Evolutionary conservation across 208 protist species (phyloP).

Genomic region (Angomonas ambiguus): DNA sequence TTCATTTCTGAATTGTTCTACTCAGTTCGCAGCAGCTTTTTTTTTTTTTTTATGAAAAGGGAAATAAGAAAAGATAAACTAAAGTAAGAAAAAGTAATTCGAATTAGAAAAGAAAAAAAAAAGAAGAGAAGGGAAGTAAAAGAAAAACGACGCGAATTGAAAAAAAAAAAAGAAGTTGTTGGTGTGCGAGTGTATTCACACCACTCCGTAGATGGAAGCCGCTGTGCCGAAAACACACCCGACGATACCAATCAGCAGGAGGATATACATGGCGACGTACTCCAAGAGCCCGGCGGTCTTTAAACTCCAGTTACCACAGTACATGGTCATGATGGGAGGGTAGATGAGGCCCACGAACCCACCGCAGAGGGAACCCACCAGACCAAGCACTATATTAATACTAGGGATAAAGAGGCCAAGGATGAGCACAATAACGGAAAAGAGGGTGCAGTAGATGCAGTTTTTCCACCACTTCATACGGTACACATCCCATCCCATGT

Average conservation of each 20-base stretch:
- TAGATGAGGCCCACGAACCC: conserved; percentile 72
- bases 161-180: conserved; percentile 5
- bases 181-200: too few relatives aligned
- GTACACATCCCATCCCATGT: conserved; percentile 30
- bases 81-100: conserved; percentile 12
- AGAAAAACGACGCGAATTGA: not conserved
- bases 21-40: not conserved
- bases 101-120: conserved; percentile 10
- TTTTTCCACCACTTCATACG: conserved; percentile 49
- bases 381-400: conserved; percentile 62
- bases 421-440: conserved; percentile 45
- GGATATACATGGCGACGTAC: conserved; percentile 46
- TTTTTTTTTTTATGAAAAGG: not conserved
- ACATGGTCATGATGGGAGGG: conserved; percentile 68
- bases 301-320: conserved; percentile 41
- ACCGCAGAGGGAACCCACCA: conserved; percentile 60
- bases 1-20: too few relatives aligned
- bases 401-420: conserved; percentile 55
- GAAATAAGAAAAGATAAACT: conserved; percentile 6
- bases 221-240: conserved; percentile 55
- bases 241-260: conserved; percentile 56
- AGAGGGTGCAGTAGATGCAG: conserved; percentile 28
- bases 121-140: not conserved
- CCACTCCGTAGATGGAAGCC: conserved; percentile 34
- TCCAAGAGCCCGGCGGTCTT: conserved; percentile 29